Conservation (phyloP, 345 rosid genomes). For the Syzygium aqueum region DNA sequence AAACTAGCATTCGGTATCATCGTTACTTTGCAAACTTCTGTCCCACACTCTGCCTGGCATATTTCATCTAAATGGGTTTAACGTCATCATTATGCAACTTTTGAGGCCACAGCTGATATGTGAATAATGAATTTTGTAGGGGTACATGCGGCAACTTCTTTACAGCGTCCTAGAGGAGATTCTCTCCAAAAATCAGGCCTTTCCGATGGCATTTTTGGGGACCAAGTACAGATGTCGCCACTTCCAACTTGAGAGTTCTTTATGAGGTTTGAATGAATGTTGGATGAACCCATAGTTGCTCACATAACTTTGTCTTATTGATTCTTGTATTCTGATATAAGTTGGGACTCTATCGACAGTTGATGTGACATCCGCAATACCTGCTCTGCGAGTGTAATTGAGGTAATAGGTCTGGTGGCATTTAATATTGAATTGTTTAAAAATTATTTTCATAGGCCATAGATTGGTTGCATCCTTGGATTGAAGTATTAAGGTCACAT, state of each 20-base stretch:
- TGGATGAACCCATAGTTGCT: neutral
- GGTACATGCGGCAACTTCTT: constrained; percentile 70
- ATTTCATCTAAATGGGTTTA: neutral
- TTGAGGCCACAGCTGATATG: neutral
- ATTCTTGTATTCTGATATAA: neutral
- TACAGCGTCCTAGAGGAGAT: constrained; percentile 60
- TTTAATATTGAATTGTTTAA: neutral
- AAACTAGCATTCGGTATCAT: neutral
- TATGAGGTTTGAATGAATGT: neutral
- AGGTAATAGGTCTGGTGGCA: neutral
- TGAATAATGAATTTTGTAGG: constrained; percentile 28
- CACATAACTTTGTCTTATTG: neutral
- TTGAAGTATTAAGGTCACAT: neutral
- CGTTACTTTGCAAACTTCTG: neutral
- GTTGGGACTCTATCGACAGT: neutral
- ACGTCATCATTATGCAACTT: neutral
- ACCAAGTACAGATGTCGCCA: constrained; percentile 37
- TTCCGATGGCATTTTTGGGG: constrained; percentile 39
- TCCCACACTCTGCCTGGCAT: neutral
- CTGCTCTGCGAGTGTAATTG: neutral
- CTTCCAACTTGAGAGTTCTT: constrained; percentile 41
- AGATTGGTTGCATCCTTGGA: neutral
- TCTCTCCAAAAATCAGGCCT: constrained; percentile 36
- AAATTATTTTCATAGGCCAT: neutral
- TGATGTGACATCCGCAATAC: neutral